Conservation (phyloP, 2,329 filamentous ascomycete species). For the Sphaerulina populicola region DNA sequence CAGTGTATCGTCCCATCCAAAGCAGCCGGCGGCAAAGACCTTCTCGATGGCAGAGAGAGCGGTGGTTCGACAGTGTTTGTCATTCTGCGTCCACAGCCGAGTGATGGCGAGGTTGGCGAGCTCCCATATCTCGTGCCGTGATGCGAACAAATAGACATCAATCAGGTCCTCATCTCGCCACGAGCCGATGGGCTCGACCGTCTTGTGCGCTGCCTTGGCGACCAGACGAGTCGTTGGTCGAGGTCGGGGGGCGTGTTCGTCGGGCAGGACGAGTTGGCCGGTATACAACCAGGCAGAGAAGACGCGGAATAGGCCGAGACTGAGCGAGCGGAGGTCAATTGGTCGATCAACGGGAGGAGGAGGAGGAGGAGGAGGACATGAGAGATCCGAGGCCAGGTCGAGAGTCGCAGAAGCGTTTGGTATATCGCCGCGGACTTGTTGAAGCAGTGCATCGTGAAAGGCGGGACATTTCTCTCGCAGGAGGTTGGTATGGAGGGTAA, state of each 20-base stretch:
- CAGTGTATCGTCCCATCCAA: slow-evolving; percentile 5
- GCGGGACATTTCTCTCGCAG: slow-evolving; percentile 2
- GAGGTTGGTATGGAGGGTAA: slow-evolving; percentile 2
- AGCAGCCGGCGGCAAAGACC: neutral
- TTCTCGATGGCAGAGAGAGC: slow-evolving; percentile 2
- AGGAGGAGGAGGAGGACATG: too few species aligned
- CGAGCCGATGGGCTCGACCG: neutral
- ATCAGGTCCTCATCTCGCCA: slow-evolving; percentile 8
- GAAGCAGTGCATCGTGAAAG: slow-evolving; percentile 1
- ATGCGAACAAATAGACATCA: slow-evolving; percentile 5
- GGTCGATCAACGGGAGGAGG: neutral
- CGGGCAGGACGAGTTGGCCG: neutral
- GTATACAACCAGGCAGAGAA: slow-evolving; percentile 5
- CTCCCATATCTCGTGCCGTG: slow-evolving; percentile 8
- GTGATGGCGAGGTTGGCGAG: slow-evolving; percentile 8
- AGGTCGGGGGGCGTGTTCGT: neutral
- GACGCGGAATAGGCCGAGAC: neutral
- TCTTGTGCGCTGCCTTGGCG: slow-evolving; percentile 5
- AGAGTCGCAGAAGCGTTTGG: neutral
- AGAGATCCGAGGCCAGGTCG: neutral
- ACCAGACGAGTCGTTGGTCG: neutral
- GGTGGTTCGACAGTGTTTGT: slow-evolving; percentile 3
- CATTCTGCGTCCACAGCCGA: slow-evolving; percentile 5
- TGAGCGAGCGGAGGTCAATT: neutral
- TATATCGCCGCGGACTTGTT: neutral